These are phyloP conservation scores for Collybia sp. DNA, from an alignment of 768 basidiomycete genomes.

Conservation along the genomic window DNA sequence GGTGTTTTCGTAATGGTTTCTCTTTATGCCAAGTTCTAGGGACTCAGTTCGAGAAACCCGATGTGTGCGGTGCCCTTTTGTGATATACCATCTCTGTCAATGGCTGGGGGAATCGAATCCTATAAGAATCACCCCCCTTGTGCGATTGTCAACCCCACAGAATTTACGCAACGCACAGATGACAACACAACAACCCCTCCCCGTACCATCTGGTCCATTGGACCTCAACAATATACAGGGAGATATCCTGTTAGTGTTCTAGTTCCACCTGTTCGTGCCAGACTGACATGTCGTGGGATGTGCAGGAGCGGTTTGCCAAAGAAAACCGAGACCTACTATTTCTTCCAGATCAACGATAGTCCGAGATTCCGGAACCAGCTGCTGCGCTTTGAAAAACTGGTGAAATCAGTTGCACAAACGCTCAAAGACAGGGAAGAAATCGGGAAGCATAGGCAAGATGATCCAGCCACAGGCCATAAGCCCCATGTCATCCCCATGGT, in stretches of 20 bases:
- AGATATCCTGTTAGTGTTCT: background rate
- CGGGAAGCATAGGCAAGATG: slow-evolving; percentile 30
- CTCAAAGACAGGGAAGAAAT: slow-evolving; percentile 35
- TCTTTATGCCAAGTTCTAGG: no score
- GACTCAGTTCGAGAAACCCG: no score
- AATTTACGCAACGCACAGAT: no score
- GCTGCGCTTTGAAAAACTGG: slow-evolving; percentile 31
- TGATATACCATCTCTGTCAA: no score
- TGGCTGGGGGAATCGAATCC: no score
- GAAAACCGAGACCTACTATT: slow-evolving; percentile 44
- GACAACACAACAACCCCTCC: no score
- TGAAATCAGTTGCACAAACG: slow-evolving; percentile 43
- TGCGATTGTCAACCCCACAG: no score
- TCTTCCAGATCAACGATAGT: slow-evolving; percentile 46
- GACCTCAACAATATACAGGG: background rate
- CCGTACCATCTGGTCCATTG: background rate
- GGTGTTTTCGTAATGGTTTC: no score
- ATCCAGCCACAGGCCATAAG: slow-evolving; percentile 13
- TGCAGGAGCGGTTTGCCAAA: slow-evolving; percentile 50
- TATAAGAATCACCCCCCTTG: no score
- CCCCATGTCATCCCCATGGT: slow-evolving; percentile 29
- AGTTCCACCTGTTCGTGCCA: background rate
- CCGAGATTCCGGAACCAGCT: slow-evolving; percentile 38
- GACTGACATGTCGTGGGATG: background rate
- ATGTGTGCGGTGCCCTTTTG: no score